Conservation (phyloP, 768 basidiomycete species). For the Rhizopogon salebrosus region DNA sequence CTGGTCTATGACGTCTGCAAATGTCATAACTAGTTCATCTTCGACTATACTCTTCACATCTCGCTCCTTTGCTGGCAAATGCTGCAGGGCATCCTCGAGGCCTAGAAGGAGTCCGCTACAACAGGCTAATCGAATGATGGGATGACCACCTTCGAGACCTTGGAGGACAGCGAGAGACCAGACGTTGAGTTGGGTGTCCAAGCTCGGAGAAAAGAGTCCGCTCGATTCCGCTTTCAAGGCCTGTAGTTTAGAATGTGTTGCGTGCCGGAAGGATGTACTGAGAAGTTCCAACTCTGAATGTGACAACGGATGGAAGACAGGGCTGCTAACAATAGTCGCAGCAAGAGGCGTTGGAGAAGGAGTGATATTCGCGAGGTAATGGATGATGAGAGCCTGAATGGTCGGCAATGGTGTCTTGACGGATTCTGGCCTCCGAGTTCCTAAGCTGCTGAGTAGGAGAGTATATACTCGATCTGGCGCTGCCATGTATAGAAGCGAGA, state of each 20-base stretch:
- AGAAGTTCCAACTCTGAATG: slow-evolving; percentile 24
- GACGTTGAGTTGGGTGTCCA: slow-evolving; percentile 35
- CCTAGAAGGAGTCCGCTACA: slow-evolving; percentile 63
- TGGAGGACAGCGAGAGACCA: slow-evolving; percentile 51
- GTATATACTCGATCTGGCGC: slow-evolving; percentile 17
- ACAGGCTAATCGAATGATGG: slow-evolving; percentile 56
- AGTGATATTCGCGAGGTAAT: slow-evolving; percentile 22
- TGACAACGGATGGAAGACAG: slow-evolving; percentile 25
- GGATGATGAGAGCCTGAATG: slow-evolving; percentile 21
- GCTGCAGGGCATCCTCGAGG: slow-evolving; percentile 45
- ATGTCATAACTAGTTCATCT: slow-evolving; percentile 60
- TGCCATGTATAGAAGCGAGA: slow-evolving; percentile 2
- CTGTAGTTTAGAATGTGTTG: slow-evolving; percentile 23
- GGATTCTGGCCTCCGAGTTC: slow-evolving; percentile 17
- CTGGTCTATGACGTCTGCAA: slow-evolving; percentile 71
- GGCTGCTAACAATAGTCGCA: slow-evolving; percentile 26
- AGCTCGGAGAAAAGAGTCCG: slow-evolving; percentile 27
- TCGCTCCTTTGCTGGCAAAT: slow-evolving; percentile 22
- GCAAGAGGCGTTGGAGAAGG: slow-evolving; percentile 29
- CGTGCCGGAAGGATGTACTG: slow-evolving; percentile 23
- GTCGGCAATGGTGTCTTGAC: slow-evolving; percentile 12
- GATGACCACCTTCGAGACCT: slow-evolving; percentile 63
- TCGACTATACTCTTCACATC: slow-evolving; percentile 44
- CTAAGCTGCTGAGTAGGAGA: slow-evolving; percentile 17
- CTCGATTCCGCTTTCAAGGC: slow-evolving; percentile 24